A percentile compares a stretch with the other conserved stretches of the same genome.
Conservation (phyloP, 495 filamentous ascomycete species). For the Tuber microsphaerosporum region DNA sequence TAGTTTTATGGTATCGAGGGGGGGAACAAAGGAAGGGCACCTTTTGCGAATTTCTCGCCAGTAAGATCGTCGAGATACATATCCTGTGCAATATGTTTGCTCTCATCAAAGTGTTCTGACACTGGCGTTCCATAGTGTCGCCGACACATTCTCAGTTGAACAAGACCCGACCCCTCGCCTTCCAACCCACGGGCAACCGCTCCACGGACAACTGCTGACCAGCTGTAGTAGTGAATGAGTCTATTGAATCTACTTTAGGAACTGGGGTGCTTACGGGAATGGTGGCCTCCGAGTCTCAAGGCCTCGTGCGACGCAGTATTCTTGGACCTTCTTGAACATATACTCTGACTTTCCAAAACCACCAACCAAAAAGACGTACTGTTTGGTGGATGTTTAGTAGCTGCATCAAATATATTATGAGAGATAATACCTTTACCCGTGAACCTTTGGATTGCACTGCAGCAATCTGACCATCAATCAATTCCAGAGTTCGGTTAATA, state of each 20-base stretch:
- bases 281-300: neutral
- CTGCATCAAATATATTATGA: neutral
- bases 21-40: neutral
- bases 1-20: constrained; percentile 2
- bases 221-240: constrained; percentile 11
- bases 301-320: neutral
- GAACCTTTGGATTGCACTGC: neutral
- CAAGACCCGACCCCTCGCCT: constrained; percentile 14
- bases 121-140: constrained; percentile 23
- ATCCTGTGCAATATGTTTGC: neutral
- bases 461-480: neutral
- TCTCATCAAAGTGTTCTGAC: neutral
- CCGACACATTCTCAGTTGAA: constrained; percentile 32
- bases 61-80: neutral
- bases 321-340: constrained; percentile 5
- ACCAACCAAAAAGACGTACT: constrained; percentile 38
- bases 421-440: neutral
- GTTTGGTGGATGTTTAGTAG: neutral
- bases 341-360: constrained; percentile 46
- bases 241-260: neutral
- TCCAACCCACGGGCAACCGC: constrained; percentile 34
- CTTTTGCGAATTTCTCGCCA: constrained; percentile 17
- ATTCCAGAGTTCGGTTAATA: neutral
- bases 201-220: constrained; percentile 37
- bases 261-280: neutral